These are phyloP conservation scores for Coniosporium apollinis DNA, from an alignment of 495 filamentous ascomycete genomes.

Conservation along the genomic window DNA sequence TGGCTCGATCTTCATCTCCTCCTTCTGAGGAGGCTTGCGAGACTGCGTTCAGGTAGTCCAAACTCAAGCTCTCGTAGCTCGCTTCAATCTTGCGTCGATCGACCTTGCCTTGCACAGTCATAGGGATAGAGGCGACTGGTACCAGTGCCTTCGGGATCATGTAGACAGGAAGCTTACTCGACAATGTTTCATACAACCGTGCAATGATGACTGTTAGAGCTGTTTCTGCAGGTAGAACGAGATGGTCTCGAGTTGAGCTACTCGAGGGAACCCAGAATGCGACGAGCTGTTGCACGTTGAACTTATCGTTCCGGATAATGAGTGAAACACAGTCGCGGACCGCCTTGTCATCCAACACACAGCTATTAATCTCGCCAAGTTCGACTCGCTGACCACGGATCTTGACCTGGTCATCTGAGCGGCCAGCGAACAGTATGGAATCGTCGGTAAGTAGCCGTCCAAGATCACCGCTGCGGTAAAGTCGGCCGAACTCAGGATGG, in stretches of 20 bases:
- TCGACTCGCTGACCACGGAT: constrained; percentile 66
- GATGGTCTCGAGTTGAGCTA: too few species aligned
- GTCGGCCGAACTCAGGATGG: constrained; percentile 44
- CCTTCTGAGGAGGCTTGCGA: neutral
- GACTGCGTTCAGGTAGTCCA: constrained; percentile 10
- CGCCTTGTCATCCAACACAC: constrained; percentile 25
- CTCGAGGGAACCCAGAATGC: constrained; percentile 45
- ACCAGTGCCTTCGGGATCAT: constrained; percentile 54
- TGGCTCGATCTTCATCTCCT: constrained; percentile 8
- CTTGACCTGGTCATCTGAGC: constrained; percentile 69
- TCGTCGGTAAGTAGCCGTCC: constrained; percentile 56
- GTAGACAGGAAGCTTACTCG: constrained; percentile 37
- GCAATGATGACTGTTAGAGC: neutral
- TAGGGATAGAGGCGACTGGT: constrained; percentile 44
- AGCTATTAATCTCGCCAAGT: constrained; percentile 54
- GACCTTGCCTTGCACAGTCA: constrained; percentile 46
- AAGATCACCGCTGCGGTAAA: constrained; percentile 58
- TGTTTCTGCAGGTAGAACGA: too few species aligned
- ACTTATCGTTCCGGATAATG: constrained; percentile 20
- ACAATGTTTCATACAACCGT: constrained; percentile 23
- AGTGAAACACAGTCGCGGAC: constrained; percentile 39
- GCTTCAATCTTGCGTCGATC: constrained; percentile 32
- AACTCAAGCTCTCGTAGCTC: constrained; percentile 14
- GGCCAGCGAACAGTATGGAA: constrained; percentile 51
- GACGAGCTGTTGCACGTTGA: constrained; percentile 14